Evolutionary conservation across 306 rosid species (phyloP), one percentile per base, ranked within the genome.

Genomic region (Neltuma alba): DNA sequence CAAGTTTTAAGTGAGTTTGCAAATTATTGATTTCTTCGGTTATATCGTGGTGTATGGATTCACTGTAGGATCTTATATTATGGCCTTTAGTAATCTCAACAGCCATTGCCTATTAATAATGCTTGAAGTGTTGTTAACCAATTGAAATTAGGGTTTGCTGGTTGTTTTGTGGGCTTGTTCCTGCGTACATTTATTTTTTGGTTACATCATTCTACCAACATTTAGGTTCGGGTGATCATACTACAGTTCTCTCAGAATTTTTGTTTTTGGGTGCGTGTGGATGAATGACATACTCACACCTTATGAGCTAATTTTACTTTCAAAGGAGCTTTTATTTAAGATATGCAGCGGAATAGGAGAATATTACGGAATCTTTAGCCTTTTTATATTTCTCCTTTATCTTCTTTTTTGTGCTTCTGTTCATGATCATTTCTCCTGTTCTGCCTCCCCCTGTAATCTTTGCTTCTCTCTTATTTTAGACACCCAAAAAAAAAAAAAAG

Each of bases 11-110:
- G 21, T 44, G 70, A 68, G 44, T 70, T 57, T 72, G 71, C 48
- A 44, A 64, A 44, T 58, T 64, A 63, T 79, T 55, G 47, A 75
- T 63, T 68, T 57, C 21, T 30, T 68, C 16, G 13, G 36, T 67
- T 62, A 30, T 78, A 75, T 75, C 55, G 31, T 81, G 70, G 75
- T 34, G 75, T 34, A 58, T 63, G 33, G 42, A 61, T 50, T 52
- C 23, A 40, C 41, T 62, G 0, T 45, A 20, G 50, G 62, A 74
- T 74, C 70, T 74, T 67, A 14, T 60, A 44, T 47, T 72, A 38
- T 1, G 4, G 72, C n/a, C 31, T 74, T 69, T 52, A 18, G 40
- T 74, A 62, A 58, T 45, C 27, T 45, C n/a, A 60, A 47, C 41
- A 67, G 16, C 10, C 74, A 58, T 63, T 28, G 25, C 31, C 61